phyloP scores from a whole-genome alignment of 768 basidiomycete genomes.

The Cystofilobasidium capitatum region DNA sequence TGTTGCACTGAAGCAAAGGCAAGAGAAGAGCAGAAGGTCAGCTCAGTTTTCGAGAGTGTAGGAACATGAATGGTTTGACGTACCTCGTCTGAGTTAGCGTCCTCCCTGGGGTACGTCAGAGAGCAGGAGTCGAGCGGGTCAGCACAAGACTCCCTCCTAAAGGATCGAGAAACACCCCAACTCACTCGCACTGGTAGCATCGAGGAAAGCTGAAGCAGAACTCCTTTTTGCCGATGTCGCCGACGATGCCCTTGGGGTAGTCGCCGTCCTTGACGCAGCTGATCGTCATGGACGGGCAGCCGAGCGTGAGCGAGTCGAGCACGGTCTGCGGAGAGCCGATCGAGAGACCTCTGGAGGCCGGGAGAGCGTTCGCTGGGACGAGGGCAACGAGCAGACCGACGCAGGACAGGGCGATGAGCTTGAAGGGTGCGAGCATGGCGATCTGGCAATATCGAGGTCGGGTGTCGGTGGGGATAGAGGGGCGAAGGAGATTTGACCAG shows the following conservation, averaged over 20 bases:
- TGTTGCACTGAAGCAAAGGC: conserved; percentile 15
- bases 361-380: too few species aligned
- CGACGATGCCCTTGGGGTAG: conserved; percentile 20
- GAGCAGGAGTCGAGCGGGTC: too few species aligned
- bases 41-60: neutral
- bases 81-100: neutral
- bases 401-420: too few species aligned
- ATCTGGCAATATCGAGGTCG: too few species aligned
- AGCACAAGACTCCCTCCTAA: neutral
- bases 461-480: too few species aligned
- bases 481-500: too few species aligned
- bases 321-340: too few species aligned
- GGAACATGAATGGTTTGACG: neutral
- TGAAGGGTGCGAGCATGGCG: too few species aligned
- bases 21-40: neutral
- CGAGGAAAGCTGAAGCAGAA: conserved; percentile 3
- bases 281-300: conserved; percentile 18
- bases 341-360: too few species aligned
- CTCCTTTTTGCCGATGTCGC: conserved; percentile 5
- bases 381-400: too few species aligned
- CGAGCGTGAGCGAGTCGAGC: too few species aligned
- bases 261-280: conserved; percentile 22
- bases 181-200: conserved; percentile 8
- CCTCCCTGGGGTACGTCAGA: neutral
- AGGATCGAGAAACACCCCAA: neutral